Base-by-base conservation (phyloP, 345 rosid genomes). In the Abelmoschus esculentus region DNA sequence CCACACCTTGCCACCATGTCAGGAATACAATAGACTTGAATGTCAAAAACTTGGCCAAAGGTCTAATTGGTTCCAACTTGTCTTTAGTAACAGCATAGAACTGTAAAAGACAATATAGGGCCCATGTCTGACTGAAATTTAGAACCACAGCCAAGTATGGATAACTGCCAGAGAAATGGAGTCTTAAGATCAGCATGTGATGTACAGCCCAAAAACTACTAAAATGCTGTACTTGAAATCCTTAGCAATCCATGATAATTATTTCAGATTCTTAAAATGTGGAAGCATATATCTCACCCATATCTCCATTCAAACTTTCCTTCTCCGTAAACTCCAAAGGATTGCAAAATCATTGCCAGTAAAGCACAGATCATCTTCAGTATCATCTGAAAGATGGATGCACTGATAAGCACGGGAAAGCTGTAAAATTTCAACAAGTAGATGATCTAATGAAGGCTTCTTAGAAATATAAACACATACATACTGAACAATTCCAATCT, bases 1-100 rank as follows among this genome's bases (percentile, higher is more conserved):
- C 82, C 19, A 95, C 73, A 54, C 99, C 99, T 91, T 95, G 99
- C 99, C 99, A 95, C 99, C 99, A 95, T 34, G 99, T 95, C 75
- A 95, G 88, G 84, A 95, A 95, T n/a, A 95, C 96, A 46, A 95
- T 95, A 36, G 99, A 95, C 83, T 95, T 95, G 80, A 95, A 88
- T 38, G 96, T 89, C 74, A 95, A 73, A 68, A 95, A 95, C 85
- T 95, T 95, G 70, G 99, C 98, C 81, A 95, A 67, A 31, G 98
- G 99, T 82, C 86, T 95, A 64, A 95, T 95, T 63, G 96, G 96
- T 67, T 87, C 86, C 77, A 95, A 67, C 79, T 83, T 88, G 70
- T 95, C 96, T 84, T 95, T 95, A 61, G 78, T 91, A 71, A 90
- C 93, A 54, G 87, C 74, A 78, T 95, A 95, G 77, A 95, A 90